These are phyloP conservation scores for Termitomyces sp. DNA, from an alignment of 768 basidiomycete genomes.

Conservation along the genomic window DNA sequence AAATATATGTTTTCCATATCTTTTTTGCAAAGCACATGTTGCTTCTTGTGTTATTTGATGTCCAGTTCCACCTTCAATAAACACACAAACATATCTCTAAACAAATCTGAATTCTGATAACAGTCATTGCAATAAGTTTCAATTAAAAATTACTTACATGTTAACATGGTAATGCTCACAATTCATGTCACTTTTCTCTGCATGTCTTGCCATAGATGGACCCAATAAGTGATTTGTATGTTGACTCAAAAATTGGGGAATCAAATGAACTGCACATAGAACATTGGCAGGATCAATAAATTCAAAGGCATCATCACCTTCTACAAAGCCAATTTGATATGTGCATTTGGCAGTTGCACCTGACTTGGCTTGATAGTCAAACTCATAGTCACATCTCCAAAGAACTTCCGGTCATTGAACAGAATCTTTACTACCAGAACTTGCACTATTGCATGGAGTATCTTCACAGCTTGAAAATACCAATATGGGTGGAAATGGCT, in stretches of 20 bases:
- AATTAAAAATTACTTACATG: not conserved
- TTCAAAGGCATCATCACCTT: not conserved
- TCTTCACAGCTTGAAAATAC: conserved; percentile 25
- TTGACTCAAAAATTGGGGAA: not conserved
- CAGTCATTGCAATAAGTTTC: not conserved
- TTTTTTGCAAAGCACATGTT: not conserved
- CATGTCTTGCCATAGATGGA: not conserved
- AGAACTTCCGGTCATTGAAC: conserved; percentile 16
- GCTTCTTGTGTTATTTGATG: not conserved
- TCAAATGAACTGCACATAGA: not conserved
- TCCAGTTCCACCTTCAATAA: not conserved
- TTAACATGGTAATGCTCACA: not conserved
- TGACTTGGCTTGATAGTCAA: conserved; percentile 7
- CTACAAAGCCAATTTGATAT: not conserved
- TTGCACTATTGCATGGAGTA: conserved; percentile 24
- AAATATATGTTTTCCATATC: no score
- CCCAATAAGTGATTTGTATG: not conserved
- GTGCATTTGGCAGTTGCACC: conserved; percentile 10
- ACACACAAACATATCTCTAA: not conserved
- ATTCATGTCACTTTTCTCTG: not conserved
- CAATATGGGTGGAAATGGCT: conserved; percentile 16
- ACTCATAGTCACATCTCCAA: conserved; percentile 20
- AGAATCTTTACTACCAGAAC: not conserved
- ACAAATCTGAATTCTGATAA: not conserved
- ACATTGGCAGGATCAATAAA: not conserved